Conservation (phyloP, 768 basidiomycete species). For the Galerina marginata region DNA sequence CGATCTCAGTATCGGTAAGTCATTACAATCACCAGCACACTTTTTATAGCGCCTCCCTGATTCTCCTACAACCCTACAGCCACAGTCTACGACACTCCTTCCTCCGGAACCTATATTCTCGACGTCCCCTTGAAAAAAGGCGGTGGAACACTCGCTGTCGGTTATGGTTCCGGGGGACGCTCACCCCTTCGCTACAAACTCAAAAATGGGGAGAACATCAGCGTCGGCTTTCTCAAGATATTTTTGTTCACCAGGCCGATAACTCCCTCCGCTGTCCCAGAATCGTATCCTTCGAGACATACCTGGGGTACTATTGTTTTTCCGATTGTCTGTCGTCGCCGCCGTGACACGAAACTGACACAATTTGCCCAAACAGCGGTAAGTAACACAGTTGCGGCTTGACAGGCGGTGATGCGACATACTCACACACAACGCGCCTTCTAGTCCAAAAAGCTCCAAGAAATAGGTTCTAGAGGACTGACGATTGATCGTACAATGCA, state of each 20-base stretch:
- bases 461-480: not conserved
- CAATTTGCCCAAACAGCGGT: no score
- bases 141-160: conserved; percentile 1
- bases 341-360: no score
- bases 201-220: not conserved
- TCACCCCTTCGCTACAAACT: not conserved
- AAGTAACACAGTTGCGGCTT: no score
- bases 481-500: no score
- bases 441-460: not conserved
- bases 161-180: conserved; percentile 8
- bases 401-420: no score
- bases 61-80: not conserved
- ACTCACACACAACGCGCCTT: not conserved
- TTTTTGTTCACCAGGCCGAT: not conserved
- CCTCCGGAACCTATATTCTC: not conserved
- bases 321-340: no score
- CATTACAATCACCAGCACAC: not conserved
- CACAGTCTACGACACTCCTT: not conserved
- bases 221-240: conserved; percentile 5
- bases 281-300: no score
- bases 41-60: not conserved
- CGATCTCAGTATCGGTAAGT: conserved; percentile 4
- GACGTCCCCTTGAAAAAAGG: not conserved
- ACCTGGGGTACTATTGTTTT: no score
- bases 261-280: no score